A percentile compares a stretch with the other conserved stretches of the same genome.
Evolutionary conservation across 805 yeast species (phyloP).

Genomic region (Tanozyma kutaoensis): DNA sequence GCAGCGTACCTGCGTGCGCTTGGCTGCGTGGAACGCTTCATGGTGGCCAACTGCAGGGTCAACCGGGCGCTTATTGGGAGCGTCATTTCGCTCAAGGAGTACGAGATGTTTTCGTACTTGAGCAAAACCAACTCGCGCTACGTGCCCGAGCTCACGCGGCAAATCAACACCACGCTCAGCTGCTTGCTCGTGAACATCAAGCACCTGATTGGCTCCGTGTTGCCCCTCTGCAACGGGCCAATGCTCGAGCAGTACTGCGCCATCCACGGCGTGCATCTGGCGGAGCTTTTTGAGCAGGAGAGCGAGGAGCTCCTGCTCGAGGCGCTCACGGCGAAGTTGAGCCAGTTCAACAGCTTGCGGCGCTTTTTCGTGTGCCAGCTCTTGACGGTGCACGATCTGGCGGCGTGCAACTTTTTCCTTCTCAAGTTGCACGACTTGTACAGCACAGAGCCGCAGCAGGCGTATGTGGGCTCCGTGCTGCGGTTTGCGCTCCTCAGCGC

Average conservation of each 20-base stretch:
- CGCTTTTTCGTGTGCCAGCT: conserved; percentile 25
- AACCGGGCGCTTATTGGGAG: conserved; percentile 22
- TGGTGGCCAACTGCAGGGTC: conserved; percentile 19
- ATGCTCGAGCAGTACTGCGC: conserved; percentile 24
- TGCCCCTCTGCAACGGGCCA: conserved; percentile 23
- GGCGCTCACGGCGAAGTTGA: conserved; percentile 7
- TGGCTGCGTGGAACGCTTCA: conserved; percentile 13
- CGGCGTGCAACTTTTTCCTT: conserved; percentile 15
- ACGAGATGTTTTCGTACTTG: conserved; percentile 11
- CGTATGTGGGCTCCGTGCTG: background rate
- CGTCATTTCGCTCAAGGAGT: conserved; percentile 18
- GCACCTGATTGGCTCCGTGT: conserved; percentile 13
- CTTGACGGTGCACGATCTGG: conserved; percentile 19
- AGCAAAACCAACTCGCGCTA: conserved; percentile 1
- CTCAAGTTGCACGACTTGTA: conserved; percentile 13
- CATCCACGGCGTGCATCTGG: conserved; percentile 20
- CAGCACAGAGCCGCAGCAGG: background rate
- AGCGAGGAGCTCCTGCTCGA: conserved; percentile 3
- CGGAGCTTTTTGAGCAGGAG: conserved; percentile 4
- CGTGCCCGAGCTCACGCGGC: conserved; percentile 3
- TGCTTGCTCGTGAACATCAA: conserved; percentile 16
- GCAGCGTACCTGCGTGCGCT: conserved; percentile 12
- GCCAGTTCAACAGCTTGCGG: conserved; percentile 21
- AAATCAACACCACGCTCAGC: conserved; percentile 13
- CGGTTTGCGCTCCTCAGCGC: conserved; percentile 3